Evolutionary conservation across 1,284 basidiomycete species (phyloP), one percentile per base, ranked within the genome.

Genomic region (Rhodotorula mucilaginosa): DNA sequence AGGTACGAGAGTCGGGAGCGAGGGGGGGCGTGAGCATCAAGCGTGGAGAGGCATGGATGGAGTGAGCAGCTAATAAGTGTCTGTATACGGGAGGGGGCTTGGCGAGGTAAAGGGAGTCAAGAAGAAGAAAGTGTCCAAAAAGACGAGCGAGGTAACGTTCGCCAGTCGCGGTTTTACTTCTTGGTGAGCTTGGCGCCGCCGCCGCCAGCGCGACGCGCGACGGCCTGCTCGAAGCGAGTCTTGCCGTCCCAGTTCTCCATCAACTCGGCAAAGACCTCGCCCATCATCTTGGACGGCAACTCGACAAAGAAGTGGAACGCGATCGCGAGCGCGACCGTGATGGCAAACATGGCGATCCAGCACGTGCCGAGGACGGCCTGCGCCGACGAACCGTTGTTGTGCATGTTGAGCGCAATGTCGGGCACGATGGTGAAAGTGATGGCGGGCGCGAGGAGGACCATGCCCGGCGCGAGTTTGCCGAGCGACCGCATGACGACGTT

Each of bases 291-390:
- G 64, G 72, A 75, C 59, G 79, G 79, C 57, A 79, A 71, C 71
- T 80, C 79, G 72, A 80, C 75, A 31, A 78, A 23, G 44, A 80
- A 77, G 72, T 80, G 77, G 76, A 80, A 80, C 47, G 71, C 67
- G 70, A 80, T 71, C 44, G 76, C 63, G 52, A 76, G 69, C 26
- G 71, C 78, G 54, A 79, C 59, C 56, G 69, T 72, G 70, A 78
- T 70, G 65, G 69, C 67, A 61, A 80, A 79, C 61, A 77, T 52
- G 63, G 79, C 76, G 64, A 78, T 65, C 78, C 79, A 80, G 34
- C 73, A 71, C 49, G 77, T 67, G 34, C 78, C 79, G 65, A 80
- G 74, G 58, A 79, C 70, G 34, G 76, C 49, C 51, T 76, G 75
- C n/a, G 72, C 76, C 34, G 67, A 65, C 39, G 76, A 70, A n/a